Evolutionary conservation across 768 basidiomycete genomes (phyloP).

Genomic region (Butyriboletus loyo): DNA sequence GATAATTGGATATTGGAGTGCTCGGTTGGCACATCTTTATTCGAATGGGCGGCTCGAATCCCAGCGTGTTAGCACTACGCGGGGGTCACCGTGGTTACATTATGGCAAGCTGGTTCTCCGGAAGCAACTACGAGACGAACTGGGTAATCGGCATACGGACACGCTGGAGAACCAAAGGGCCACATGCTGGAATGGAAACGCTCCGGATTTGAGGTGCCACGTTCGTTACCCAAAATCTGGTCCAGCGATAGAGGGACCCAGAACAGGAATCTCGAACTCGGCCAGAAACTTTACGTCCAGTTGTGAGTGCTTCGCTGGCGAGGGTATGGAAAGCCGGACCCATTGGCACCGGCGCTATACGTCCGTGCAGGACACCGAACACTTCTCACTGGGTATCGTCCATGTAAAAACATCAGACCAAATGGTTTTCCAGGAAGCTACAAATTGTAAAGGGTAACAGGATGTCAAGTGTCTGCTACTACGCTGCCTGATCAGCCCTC

Average conservation of each 20-base stretch:
- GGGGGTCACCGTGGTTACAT: conserved; percentile 14
- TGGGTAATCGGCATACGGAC: background rate
- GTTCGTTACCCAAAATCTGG: too few relatives aligned
- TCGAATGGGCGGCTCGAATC: background rate
- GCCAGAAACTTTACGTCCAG: background rate
- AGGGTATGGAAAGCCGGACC: too few relatives aligned
- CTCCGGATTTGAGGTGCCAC: background rate
- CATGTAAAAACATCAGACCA: too few relatives aligned
- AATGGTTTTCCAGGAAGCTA: too few relatives aligned
- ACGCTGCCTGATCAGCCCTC: too few relatives aligned
- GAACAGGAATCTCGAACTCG: background rate
- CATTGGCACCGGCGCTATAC: too few relatives aligned
- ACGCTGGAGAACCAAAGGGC: background rate
- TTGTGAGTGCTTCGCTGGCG: background rate
- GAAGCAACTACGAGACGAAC: background rate
- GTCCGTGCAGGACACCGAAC: too few relatives aligned
- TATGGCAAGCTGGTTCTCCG: conserved; percentile 10
- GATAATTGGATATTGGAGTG: background rate
- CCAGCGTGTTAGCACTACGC: background rate
- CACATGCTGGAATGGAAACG: conserved; percentile 1
- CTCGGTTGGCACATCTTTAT: background rate
- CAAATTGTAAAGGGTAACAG: too few relatives aligned
- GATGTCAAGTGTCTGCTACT: too few relatives aligned
- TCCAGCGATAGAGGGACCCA: background rate
- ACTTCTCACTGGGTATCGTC: too few relatives aligned